Evolutionary conservation across 192 early-diverging fungal species (phyloP), one percentile per base, ranked within the genome.

Genomic region (Glomus cerebriforme): DNA sequence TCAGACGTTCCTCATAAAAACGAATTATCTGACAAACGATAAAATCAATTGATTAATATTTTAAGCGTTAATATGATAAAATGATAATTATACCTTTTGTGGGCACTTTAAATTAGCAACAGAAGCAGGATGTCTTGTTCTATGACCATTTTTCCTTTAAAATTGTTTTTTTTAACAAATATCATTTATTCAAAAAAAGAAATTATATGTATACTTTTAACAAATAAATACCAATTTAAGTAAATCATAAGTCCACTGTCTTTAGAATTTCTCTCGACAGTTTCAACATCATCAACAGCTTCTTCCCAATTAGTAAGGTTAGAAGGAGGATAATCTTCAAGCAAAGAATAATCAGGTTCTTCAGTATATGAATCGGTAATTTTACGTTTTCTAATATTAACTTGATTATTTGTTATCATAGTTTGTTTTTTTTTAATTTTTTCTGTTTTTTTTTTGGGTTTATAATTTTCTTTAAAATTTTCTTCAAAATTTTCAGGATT

Each of bases 131-230:
- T 75, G 73, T 75, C 31, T 27, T 60, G 73, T 75, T 75, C 49
- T 75, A 7, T 59, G 47, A 9, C 73, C 73, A 60, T 35, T 75
- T 59, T 75, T 75, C 73, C 73, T 75, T 29, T 13, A 39, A 58
- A 39, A 39, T 35, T 35, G 1, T 35, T 19, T 17, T 34, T 12
- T 34, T 17, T 27, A 65, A 66, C 24, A 22, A n/a, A 35, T 9
- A n/a, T 12, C n/a, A n/a, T 35, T 35, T 69, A 43, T 19, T 2
- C 7, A n/a, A 17, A 19, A 39, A 22, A 39, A 35, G 19, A 22
- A 3, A 24, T n/a, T n/a, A n/a, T n/a, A n/a, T n/a, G 3, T 24
- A 37, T 39, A n/a, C 19, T 6, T 24, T n/a, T n/a, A 67, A 27
- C 9, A 59, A 34, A 27, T 27, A 59, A 34, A 27, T 59, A 75